phyloP scores from a whole-genome alignment of 768 basidiomycete species.

The Daedaleopsis nitida region DNA sequence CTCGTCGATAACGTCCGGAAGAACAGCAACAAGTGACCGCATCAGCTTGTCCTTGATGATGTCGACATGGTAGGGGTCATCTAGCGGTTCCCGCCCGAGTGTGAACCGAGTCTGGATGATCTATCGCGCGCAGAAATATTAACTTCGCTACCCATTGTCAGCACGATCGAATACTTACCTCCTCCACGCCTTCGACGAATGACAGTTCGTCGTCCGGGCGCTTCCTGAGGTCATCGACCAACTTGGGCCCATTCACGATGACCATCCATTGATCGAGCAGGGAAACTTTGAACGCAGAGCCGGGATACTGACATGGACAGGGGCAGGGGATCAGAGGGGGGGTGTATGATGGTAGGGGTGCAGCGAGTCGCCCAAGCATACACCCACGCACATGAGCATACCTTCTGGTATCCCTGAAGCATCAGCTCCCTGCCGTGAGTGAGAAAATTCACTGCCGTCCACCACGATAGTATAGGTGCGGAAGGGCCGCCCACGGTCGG shows the following conservation, averaged over 20 bases:
- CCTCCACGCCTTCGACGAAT: slow-evolving; percentile 42
- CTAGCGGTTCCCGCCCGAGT: slow-evolving; percentile 27
- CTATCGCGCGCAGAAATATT: background rate
- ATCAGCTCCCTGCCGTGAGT: slow-evolving; percentile 10
- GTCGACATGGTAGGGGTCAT: slow-evolving; percentile 24
- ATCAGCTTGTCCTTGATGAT: slow-evolving; percentile 31
- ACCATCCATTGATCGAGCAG: slow-evolving; percentile 49
- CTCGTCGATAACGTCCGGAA: slow-evolving; percentile 30
- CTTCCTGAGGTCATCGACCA: slow-evolving; percentile 53
- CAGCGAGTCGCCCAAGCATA: background rate
- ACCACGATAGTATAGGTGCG: slow-evolving; percentile 20
- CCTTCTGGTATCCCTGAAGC: slow-evolving; percentile 24
- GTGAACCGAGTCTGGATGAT: slow-evolving; percentile 39
- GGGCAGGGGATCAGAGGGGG: too few relatives aligned
- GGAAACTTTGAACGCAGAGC: slow-evolving; percentile 43
- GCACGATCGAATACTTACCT: slow-evolving; percentile 31
- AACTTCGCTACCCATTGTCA: background rate
- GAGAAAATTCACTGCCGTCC: slow-evolving; percentile 11
- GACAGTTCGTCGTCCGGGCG: slow-evolving; percentile 48
- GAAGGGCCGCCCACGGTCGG: slow-evolving; percentile 19
- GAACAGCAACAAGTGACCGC: slow-evolving; percentile 24
- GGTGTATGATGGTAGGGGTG: background rate
- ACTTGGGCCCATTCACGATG: slow-evolving; percentile 42
- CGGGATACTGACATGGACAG: slow-evolving; percentile 18
- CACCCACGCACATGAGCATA: too few relatives aligned